Conservation (phyloP, 2,329 filamentous ascomycete genomes). For the Plectosphaerella sp. region DNA sequence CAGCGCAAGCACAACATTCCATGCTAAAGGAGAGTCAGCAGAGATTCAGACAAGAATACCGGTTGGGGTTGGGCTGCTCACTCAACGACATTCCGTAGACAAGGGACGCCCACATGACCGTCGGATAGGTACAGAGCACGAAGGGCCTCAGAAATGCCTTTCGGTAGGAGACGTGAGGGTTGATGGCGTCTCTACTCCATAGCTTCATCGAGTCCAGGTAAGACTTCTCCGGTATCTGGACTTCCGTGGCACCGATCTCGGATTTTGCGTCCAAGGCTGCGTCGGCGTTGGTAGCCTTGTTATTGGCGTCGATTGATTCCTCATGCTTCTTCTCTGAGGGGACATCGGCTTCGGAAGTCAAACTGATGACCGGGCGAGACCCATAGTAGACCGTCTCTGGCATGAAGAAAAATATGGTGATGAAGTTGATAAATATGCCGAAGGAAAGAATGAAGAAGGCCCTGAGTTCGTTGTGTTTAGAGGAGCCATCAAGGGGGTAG, state of each 20-base stretch:
- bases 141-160: neutral
- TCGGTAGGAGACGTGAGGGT: neutral
- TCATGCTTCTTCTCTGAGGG: neutral
- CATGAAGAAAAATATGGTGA: neutral
- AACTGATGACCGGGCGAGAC: neutral
- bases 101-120: neutral
- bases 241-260: neutral
- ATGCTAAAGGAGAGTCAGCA: neutral
- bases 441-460: neutral
- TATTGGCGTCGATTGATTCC: neutral
- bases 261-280: neutral
- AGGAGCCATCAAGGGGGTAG: too few species aligned
- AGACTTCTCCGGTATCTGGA: neutral
- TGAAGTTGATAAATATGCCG: neutral
- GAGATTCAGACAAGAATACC: too few species aligned
- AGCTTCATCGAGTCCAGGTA: neutral
- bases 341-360: neutral
- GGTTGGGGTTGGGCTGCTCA: neutral
- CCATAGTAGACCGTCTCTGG: neutral
- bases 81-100: neutral
- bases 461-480: neutral
- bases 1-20: neutral
- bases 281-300: neutral
- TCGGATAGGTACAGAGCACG: neutral
- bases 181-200: neutral